Evolutionary conservation across 306 rosid species (phyloP).

Genomic region (cucumber (Cucumis sativus)): Cucumber_9930_V3 NC_026658.2:6691501-6692000

Average conservation of each 20-base stretch:
- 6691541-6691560: slow-evolving; percentile 83
- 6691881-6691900: slow-evolving; percentile 92
- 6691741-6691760: background rate
- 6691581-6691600: slow-evolving; percentile 93
- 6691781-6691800: background rate
- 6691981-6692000: slow-evolving; percentile 65
- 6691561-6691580: slow-evolving; percentile 89
- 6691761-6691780: background rate
- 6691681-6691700: background rate
- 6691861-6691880: slow-evolving; percentile 53
- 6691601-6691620: background rate
- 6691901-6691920: slow-evolving; percentile 97
- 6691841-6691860: slow-evolving; percentile 41
- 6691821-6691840: slow-evolving; percentile 67
- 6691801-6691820: slow-evolving; percentile 35
- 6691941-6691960: slow-evolving; percentile 78
- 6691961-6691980: slow-evolving; percentile 58
- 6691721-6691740: background rate
- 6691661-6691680: background rate
- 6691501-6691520: slow-evolving; percentile 75
- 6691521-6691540: slow-evolving; percentile 99
- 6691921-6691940: slow-evolving; percentile 52
- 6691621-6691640: background rate
- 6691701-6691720: background rate
- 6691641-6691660: background rate